Conservation (phyloP, 1,284 basidiomycete genomes). For the Austropuccinia psidii region DNA sequence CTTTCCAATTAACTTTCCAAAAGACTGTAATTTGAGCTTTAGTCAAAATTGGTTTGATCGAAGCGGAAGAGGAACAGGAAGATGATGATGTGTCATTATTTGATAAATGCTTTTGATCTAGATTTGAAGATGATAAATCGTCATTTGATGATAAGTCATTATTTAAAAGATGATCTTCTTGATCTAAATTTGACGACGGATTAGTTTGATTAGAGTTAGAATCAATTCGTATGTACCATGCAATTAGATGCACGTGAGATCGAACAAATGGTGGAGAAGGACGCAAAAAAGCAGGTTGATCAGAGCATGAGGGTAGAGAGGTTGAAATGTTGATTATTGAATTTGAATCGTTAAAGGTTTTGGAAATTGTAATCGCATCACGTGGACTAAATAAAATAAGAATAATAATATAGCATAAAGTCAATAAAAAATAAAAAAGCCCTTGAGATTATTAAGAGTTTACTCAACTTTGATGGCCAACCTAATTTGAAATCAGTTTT, state of each 20-base stretch:
- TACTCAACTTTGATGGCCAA: constrained; percentile 38
- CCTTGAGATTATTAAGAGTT: no score
- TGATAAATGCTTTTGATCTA: constrained; percentile 37
- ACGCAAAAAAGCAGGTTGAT: constrained; percentile 86
- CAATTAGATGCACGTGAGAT: constrained; percentile 76
- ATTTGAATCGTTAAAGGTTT: constrained; percentile 67
- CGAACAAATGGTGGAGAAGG: constrained; percentile 91
- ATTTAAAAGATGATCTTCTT: constrained; percentile 49
- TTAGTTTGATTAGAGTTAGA: not conserved
- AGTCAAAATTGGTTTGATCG: constrained; percentile 41
- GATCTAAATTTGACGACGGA: constrained; percentile 17
- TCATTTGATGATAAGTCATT: not conserved
- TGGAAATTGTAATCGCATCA: constrained; percentile 85
- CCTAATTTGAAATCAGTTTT: constrained; percentile 37
- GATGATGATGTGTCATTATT: not conserved
- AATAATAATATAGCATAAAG: no score
- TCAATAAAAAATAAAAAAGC: no score
- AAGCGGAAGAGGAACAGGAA: no score
- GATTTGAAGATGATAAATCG: no score
- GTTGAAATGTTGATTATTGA: constrained; percentile 88
- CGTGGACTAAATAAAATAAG: constrained; percentile 64
- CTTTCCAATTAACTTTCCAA: constrained; percentile 91
- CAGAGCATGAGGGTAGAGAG: constrained; percentile 81
- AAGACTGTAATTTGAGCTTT: constrained; percentile 74
- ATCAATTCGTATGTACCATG: constrained; percentile 74